These are phyloP conservation scores for Boletus sensibilis DNA, from an alignment of 768 basidiomycete genomes.

Conservation along the genomic window DNA sequence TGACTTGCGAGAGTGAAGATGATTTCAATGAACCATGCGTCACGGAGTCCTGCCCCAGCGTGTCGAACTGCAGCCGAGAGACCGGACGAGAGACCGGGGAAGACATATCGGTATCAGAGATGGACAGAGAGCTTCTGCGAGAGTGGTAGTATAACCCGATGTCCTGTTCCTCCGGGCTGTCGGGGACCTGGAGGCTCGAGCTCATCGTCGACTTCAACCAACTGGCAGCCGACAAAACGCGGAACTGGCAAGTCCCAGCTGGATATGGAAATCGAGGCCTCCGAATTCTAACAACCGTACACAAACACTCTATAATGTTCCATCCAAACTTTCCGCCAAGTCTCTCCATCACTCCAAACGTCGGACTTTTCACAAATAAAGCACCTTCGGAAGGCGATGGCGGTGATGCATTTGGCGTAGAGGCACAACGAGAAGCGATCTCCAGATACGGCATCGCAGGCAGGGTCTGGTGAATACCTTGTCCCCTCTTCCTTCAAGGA, in stretches of 20 bases:
- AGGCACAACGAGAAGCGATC: conserved; percentile 59
- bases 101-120: conserved; percentile 28
- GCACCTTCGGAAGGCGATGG: neutral
- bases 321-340: conserved; percentile 46
- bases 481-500: conserved; percentile 12
- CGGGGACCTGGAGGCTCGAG: conserved; percentile 9
- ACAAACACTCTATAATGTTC: conserved; percentile 3
- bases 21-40: conserved; percentile 28
- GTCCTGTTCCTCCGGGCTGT: conserved; percentile 29
- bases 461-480: conserved; percentile 65
- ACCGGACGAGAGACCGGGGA: conserved; percentile 15
- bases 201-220: conserved; percentile 7
- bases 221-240: neutral
- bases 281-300: conserved; percentile 11
- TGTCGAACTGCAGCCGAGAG: conserved; percentile 17
- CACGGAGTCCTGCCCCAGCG: neutral
- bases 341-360: conserved; percentile 40
- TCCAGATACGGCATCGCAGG: conserved; percentile 78
- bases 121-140: conserved; percentile 22
- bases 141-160: conserved; percentile 27
- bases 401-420: conserved; percentile 27
- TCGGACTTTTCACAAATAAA: neutral
- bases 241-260: neutral
- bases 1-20: conserved; percentile 34
- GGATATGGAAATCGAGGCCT: conserved; percentile 1